Evolutionary conservation across 345 rosid species (phyloP).

Genomic region (rapeseed (Brassica napus)): DNA sequence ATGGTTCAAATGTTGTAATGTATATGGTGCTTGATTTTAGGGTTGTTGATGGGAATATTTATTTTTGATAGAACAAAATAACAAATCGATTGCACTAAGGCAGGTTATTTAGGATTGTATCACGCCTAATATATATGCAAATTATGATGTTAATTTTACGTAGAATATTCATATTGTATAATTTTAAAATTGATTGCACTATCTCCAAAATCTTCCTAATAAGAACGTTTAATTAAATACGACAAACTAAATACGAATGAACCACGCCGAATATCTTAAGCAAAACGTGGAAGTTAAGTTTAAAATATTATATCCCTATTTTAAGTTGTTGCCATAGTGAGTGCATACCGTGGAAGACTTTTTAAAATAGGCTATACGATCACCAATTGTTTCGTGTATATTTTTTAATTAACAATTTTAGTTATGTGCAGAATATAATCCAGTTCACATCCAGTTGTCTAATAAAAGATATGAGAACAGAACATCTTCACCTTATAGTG

Average conservation of each 20-base stretch:
- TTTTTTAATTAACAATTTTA: too few species aligned
- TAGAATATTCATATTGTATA: not conserved
- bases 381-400: not conserved
- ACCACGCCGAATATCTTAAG: not conserved
- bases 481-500: not conserved
- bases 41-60: too few species aligned
- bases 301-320: too few species aligned
- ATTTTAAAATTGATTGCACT: not conserved
- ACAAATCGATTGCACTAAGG: too few species aligned
- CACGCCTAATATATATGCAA: too few species aligned
- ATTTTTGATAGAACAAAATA: too few species aligned
- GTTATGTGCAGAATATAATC: not conserved
- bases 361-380: not conserved
- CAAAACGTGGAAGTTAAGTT: not conserved
- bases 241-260: not conserved
- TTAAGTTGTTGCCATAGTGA: not conserved
- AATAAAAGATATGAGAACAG: not conserved
- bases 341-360: not conserved
- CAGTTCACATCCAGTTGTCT: not conserved
- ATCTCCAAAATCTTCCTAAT: not conserved
- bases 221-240: not conserved
- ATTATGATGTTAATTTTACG: not conserved
- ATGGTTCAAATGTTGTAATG: too few species aligned
- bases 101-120: too few species aligned
- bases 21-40: too few species aligned